Base-by-base conservation (phyloP, 2,329 filamentous ascomycete genomes). In the Diplodia corticola region DNA sequence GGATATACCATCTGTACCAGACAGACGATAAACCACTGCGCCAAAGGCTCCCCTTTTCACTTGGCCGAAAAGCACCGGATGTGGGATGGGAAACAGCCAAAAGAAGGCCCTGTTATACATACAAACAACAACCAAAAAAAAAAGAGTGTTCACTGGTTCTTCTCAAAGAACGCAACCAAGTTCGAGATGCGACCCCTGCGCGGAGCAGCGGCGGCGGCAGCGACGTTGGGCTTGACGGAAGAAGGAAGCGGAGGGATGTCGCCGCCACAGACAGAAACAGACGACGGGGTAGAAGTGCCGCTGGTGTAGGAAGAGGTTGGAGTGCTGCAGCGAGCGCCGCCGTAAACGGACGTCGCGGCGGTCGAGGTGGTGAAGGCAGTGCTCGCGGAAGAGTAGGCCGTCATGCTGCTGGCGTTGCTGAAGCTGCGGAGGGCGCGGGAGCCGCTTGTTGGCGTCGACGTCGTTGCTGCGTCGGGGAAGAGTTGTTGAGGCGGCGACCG, bases 321-420 rank as follows among this genome's bases (percentile, higher is more conserved):
- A 2, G 35, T 12, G 28, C 40, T 44, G 9, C n/a, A n/a, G n/a
- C n/a, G n/a, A n/a, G 28, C 6, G 7, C 40, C 48, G 20, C 57
- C 57, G 28, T 24, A 22, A 20, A 61, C 57, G 12, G 57, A 61
- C 10, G 57, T 61, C 5, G 57, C 26, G 28, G 44, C 57, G 26
- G 57, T 61, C 9, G 57, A 61, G 17, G 44, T 33, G 57, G 57
- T 49, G 44, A 49, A 35, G 40, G 57, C 20, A 15, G 57, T 61
- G 24, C 37, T 48, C 17, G 57, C 37, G 57, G 40, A 61, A 2
- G 57, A 61, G 13, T 61, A 61, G 40, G 57, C 57, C 12, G 57
- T 61, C 57, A 49, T 61, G 57, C 37, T 61, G 44, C 57, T 61
- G 57, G 40, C 48, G 57, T 44, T 61, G 57, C 40, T 49, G 44